Evolutionary conservation across 345 rosid genomes (phyloP), one percentile per base, ranked within the genome.

Genomic region (Dipteronia dyeriana): DNA sequence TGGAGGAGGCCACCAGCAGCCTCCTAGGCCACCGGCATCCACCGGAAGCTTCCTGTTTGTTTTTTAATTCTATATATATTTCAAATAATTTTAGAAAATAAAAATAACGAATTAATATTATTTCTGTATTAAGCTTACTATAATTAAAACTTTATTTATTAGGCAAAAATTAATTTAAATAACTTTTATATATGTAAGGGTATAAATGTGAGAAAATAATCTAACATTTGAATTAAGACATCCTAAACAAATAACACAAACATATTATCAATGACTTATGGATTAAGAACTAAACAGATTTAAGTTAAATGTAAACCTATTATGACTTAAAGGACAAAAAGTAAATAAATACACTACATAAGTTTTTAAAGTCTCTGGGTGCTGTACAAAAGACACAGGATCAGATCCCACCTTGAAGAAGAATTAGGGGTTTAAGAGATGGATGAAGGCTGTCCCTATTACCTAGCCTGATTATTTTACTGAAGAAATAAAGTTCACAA

Each of bases 241-340:
- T 53, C 20, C 57, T 53, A 16, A 53, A 14, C 16, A 14, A 51
- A 53, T 9, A 16, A 17, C 0, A 1, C 57, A 14, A 53, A 16
- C 57, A 53, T 53, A 16, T 53, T 16, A 53, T 14, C 7, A 14
- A 53, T 16, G n/a, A 53, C n/a, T 3, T 20, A 20, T 17, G 26
- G 63, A 19, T 20, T 59, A 22, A n/a, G 63, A 59, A 25, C 23
- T 59, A 59, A 59, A 20, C 5, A 59, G 5, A 20, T 59, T 59
- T 59, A 59, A 20, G 63, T 59, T 19, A 59, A 20, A 53, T 53
- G 1, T 59, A n/a, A 19, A 59, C 12, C 22, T 45, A 45, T 45
- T 45, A 73, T 60, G 51, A 39, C 67, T 23, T 59, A 25, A 59
- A 73, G 6, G n/a, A 56, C 64, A 71, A 16, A 53, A 59, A 59